phyloP scores from a whole-genome alignment of 306 rosid genomes.

The Boehmeria nivea region DNA sequence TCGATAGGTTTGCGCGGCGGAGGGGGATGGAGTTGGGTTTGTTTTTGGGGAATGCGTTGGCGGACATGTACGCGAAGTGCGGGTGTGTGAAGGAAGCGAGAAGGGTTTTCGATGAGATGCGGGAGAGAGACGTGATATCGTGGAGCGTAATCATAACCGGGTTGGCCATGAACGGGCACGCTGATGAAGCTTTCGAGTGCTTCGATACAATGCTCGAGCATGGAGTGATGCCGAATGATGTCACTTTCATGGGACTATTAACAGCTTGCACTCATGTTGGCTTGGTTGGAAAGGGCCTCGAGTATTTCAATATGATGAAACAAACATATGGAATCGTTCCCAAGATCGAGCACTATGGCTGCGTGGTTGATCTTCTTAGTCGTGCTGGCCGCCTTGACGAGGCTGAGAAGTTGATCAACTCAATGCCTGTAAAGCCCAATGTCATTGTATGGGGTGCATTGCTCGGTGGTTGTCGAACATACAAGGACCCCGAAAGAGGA shows the following conservation, averaged over 20 bases:
- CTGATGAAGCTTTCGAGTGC: not conserved
- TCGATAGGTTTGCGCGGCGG: not conserved
- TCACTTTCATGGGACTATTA: constrained; percentile 5
- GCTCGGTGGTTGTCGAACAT: constrained; percentile 15
- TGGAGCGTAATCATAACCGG: constrained; percentile 4
- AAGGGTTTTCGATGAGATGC: not conserved
- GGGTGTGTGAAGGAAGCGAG: not conserved
- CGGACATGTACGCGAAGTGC: constrained; percentile 4
- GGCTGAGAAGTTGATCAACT: constrained; percentile 16
- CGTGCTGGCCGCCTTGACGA: constrained; percentile 20
- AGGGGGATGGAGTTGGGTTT: constrained; percentile 3
- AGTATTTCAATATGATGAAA: constrained; percentile 11
- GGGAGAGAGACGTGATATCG: not conserved
- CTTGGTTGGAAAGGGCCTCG: not conserved
- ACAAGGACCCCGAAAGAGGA: not conserved
- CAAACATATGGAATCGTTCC: constrained; percentile 2
- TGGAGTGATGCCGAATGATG: not conserved
- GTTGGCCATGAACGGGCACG: constrained; percentile 7
- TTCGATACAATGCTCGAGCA: not conserved
- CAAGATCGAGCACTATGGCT: constrained; percentile 17
- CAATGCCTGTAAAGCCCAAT: constrained; percentile 34
- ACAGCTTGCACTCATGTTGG: constrained; percentile 6
- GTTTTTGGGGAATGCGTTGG: not conserved
- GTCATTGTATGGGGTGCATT: constrained; percentile 27
- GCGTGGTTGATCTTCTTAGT: constrained; percentile 22